A percentile compares a stretch with the other conserved stretches of the same genome.
Conservation (phyloP, 192 early-diverging fungal genomes). For the Nowakowskiella sp. region DNA sequence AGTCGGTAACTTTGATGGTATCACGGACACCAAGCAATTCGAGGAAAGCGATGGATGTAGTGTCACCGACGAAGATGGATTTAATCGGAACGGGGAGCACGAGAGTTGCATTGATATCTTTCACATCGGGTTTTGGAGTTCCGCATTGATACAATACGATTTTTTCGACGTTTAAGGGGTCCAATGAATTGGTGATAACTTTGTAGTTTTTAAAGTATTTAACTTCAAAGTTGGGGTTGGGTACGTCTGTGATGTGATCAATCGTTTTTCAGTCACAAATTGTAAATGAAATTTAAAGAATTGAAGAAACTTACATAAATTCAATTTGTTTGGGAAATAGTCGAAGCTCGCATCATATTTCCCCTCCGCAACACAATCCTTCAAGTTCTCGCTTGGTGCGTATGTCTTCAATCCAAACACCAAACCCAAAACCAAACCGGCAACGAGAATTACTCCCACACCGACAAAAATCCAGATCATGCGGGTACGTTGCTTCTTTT, state of each 20-base stretch:
- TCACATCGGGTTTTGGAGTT: conserved; percentile 24
- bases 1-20: conserved; percentile 21
- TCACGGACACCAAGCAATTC: conserved; percentile 23
- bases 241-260: conserved; percentile 4
- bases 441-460: too few species aligned
- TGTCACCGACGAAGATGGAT: conserved; percentile 22
- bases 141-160: conserved; percentile 40
- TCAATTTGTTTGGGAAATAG: conserved; percentile 31
- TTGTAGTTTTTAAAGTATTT: conserved; percentile 40
- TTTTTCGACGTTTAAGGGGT: conserved; percentile 10
- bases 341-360: too few species aligned
- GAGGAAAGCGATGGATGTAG: conserved; percentile 30
- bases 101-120: conserved; percentile 10
- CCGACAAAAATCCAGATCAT: too few species aligned
- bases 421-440: too few species aligned
- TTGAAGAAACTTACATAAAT: conserved; percentile 7
- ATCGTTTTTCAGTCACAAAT: background rate
- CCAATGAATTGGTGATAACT: conserved; percentile 24
- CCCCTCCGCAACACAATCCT: too few species aligned
- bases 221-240: conserved; percentile 16
- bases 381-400: too few species aligned
- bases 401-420: too few species aligned
- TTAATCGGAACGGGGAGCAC: conserved; percentile 26
- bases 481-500: too few species aligned
- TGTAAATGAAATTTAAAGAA: background rate